Conservation (phyloP, 768 basidiomycete species). For the Trametes meyenii region DNA sequence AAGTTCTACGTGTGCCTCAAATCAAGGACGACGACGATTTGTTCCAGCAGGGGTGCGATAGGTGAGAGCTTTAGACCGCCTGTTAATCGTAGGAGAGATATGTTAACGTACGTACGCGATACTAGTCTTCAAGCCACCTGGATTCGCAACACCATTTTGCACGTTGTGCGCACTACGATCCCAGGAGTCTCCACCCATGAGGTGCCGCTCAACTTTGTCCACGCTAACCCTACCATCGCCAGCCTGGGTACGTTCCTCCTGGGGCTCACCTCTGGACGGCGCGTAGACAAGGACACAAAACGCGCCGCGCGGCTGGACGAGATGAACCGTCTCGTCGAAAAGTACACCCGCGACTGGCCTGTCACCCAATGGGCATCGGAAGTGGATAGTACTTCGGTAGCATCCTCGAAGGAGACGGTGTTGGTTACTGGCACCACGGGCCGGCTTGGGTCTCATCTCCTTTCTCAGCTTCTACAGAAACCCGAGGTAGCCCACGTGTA, state of each 20-base stretch:
- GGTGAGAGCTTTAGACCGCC: slow-evolving; percentile 27
- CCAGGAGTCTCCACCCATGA: slow-evolving; percentile 12
- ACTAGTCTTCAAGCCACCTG: slow-evolving; percentile 37
- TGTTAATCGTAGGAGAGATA: neutral
- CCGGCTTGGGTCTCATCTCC: slow-evolving; percentile 32
- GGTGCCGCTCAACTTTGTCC: slow-evolving; percentile 39
- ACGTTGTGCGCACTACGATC: slow-evolving; percentile 30
- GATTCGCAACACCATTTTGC: slow-evolving; percentile 37
- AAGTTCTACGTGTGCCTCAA: slow-evolving; percentile 33
- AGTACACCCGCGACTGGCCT: slow-evolving; percentile 34
- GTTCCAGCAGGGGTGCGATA: slow-evolving; percentile 46
- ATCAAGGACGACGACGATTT: slow-evolving; percentile 41
- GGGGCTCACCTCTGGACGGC: slow-evolving; percentile 7
- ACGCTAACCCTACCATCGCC: slow-evolving; percentile 43
- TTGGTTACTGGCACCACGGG: slow-evolving; percentile 41
- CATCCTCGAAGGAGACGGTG: slow-evolving; percentile 23
- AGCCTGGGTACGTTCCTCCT: slow-evolving; percentile 28
- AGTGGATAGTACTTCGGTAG: neutral
- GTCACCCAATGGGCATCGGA: slow-evolving; percentile 2
- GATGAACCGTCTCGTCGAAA: slow-evolving; percentile 45
- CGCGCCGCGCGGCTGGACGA: slow-evolving; percentile 20
- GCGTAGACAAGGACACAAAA: slow-evolving; percentile 24
- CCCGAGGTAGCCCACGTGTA: slow-evolving; percentile 28
- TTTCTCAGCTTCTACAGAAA: slow-evolving; percentile 27
- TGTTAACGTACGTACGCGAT: too few species aligned